Evolutionary conservation across 1,284 basidiomycete genomes (phyloP).

Genomic region (Apiotrichum siamense): DNA sequence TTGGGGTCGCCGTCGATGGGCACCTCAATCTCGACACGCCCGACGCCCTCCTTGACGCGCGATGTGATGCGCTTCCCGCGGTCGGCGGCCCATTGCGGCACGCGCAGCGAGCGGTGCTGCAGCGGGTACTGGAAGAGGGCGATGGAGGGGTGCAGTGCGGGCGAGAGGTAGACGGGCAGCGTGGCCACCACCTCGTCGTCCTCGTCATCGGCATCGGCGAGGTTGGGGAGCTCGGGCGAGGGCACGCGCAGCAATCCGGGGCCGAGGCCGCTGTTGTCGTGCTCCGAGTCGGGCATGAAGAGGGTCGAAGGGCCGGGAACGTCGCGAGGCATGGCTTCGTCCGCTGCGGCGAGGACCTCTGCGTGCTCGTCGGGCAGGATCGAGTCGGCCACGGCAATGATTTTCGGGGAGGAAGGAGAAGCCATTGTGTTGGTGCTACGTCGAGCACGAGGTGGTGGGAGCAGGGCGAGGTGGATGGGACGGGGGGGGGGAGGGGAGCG

Average conservation of each 20-base stretch:
- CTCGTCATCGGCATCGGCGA: constrained; percentile 21
- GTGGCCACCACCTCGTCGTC: constrained; percentile 35
- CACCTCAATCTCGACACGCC: constrained; percentile 43
- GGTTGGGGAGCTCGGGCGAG: neutral
- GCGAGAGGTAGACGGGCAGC: constrained; percentile 43
- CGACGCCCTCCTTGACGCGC: constrained; percentile 40
- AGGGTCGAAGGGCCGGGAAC: constrained; percentile 34
- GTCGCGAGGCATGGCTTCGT: constrained; percentile 10
- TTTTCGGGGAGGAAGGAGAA: neutral
- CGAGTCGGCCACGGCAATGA: constrained; percentile 14
- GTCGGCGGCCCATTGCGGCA: constrained; percentile 36
- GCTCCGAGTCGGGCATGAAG: constrained; percentile 21
- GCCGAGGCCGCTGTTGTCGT: neutral
- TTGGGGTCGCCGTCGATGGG: constrained; percentile 38
- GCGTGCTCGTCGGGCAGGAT: constrained; percentile 19
- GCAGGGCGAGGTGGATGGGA: no score
- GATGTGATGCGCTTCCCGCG: constrained; percentile 41
- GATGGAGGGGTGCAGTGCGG: constrained; percentile 28
- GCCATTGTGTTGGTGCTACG: neutral
- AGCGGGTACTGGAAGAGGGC: constrained; percentile 45
- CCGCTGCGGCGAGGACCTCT: constrained; percentile 5
- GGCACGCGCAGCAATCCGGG: neutral
- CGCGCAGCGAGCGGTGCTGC: constrained; percentile 30
- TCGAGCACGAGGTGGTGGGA: neutral
- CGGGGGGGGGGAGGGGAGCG: neutral